Base-by-base conservation (phyloP, 208 protist species). In the Trypanosoma conorhini region DNA sequence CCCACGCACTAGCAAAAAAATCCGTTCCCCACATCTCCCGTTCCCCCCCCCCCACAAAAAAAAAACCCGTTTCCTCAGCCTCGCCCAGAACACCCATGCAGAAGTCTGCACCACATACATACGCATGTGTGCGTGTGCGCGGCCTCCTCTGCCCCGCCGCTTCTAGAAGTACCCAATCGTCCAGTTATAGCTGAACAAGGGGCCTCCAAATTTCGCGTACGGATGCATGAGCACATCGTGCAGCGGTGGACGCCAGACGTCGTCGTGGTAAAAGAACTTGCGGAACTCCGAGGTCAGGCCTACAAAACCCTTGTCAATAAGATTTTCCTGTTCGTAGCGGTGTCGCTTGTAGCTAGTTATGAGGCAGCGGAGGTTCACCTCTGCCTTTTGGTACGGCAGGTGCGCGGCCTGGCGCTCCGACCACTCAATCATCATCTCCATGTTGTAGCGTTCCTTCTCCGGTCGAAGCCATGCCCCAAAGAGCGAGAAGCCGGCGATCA, bases 201-300 rank as follows among this genome's bases (percentile, higher is more conserved):
- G 88, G n/a, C 92, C 89, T 30, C 92, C 92, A 66, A 87, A 95
- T 77, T 92, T 93, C 30, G 79, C 75, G 55, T 91, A 95, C 3
- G 89, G 92, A 67, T 96, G 89, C 86, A 92, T 80, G n/a, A 96
- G 72, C 76, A 95, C 89, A 62, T 96, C 92, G 72, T 94, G 86
- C 67, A 96, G 69, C 26, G 77, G 74, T 24, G 92, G 92, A 55
- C 92, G 89, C 88, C 89, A 96, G n/a, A 96, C 92, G 59, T 96
- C 92, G 59, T 88, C 87, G 79, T 96, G 92, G 76, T 96, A 96
- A 76, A 96, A 96, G 77, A 96, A 96, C 77, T 96, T 96, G 21
- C 92, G 77, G 76, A 95, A 95, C 77, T 96, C 89, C 3, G 83
- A 89, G 13, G 89, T 96, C 46, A 96, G 77, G n/a, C 92, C 92